Conservation (phyloP, 2,329 filamentous ascomycete species). For the Clonostachys chloroleuca region DNA sequence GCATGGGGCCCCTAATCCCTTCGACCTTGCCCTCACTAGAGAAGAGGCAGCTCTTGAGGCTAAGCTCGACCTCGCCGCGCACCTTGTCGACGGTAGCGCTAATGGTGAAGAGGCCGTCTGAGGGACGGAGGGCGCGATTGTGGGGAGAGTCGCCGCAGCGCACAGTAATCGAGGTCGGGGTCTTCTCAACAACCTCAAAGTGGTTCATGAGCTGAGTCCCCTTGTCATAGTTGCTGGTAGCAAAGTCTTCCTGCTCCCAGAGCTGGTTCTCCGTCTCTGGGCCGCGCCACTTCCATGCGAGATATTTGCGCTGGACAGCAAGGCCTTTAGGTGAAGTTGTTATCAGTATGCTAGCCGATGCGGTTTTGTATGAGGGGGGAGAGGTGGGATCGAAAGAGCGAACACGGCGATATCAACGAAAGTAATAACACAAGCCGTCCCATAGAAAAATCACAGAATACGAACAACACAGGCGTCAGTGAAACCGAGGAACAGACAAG, state of each 20-base stretch:
- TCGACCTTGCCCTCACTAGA: constrained; percentile 27
- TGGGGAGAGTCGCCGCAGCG: constrained; percentile 64
- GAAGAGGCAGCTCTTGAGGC: constrained; percentile 61
- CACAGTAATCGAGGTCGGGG: constrained; percentile 52
- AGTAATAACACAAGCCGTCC: too few species aligned
- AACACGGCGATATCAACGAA: too few species aligned
- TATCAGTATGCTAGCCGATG: not conserved
- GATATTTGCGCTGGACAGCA: constrained; percentile 51
- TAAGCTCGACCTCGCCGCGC: constrained; percentile 56
- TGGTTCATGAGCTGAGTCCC: constrained; percentile 66
- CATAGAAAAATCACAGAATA: too few species aligned
- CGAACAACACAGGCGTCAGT: not conserved
- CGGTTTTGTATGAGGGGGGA: not conserved
- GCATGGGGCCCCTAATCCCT: constrained; percentile 23
- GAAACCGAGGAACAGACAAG: constrained; percentile 1
- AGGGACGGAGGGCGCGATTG: constrained; percentile 47
- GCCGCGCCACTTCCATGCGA: constrained; percentile 54
- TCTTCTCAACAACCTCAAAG: constrained; percentile 67
- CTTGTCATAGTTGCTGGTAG: constrained; percentile 51
- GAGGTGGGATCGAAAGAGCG: too few species aligned
- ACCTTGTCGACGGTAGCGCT: constrained; percentile 54
- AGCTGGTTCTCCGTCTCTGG: constrained; percentile 55
- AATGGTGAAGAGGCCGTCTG: constrained; percentile 65
- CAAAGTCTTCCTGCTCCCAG: constrained; percentile 53
- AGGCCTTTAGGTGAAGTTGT: constrained; percentile 34